These are phyloP conservation scores for Cercospora zeina DNA, from an alignment of 2,329 filamentous ascomycete species.

Conservation along the genomic window DNA sequence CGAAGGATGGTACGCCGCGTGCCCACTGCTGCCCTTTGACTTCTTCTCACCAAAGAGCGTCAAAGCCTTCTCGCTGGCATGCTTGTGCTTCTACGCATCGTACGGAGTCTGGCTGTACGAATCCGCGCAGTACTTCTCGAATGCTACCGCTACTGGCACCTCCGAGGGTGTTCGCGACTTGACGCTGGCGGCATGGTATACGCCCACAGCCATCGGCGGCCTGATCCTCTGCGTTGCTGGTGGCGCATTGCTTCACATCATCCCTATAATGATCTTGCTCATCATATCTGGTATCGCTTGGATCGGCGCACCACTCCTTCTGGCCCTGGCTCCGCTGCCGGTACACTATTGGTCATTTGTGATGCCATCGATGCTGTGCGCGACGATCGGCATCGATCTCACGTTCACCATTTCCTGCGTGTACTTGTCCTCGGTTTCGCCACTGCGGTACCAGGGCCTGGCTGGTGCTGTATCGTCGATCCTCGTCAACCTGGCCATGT, in stretches of 20 bases:
- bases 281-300: constrained; percentile 40
- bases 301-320: constrained; percentile 41
- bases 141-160: constrained; percentile 24
- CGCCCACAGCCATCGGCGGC: constrained; percentile 40
- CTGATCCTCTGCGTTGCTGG: constrained; percentile 38
- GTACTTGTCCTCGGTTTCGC: constrained; percentile 38
- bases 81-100: constrained; percentile 42
- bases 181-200: constrained; percentile 40
- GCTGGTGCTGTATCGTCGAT: constrained; percentile 42
- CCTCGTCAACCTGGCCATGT: constrained; percentile 42
- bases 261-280: constrained; percentile 37
- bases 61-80: constrained; percentile 39
- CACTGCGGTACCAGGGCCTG: constrained; percentile 40
- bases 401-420: constrained; percentile 42
- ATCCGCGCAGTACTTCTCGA: constrained; percentile 35
- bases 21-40: constrained; percentile 41
- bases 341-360: constrained; percentile 41
- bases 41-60: constrained; percentile 40
- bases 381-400: constrained; percentile 41
- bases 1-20: constrained; percentile 39
- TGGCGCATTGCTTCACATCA: constrained; percentile 37
- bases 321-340: constrained; percentile 38
- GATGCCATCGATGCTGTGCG: constrained; percentile 43
- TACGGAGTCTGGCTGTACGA: constrained; percentile 41
- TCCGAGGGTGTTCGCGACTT: constrained; percentile 33